Evolutionary conservation across 148 eudicot genomes (phyloP).

Genomic region (Amaranthus palmeri): DNA sequence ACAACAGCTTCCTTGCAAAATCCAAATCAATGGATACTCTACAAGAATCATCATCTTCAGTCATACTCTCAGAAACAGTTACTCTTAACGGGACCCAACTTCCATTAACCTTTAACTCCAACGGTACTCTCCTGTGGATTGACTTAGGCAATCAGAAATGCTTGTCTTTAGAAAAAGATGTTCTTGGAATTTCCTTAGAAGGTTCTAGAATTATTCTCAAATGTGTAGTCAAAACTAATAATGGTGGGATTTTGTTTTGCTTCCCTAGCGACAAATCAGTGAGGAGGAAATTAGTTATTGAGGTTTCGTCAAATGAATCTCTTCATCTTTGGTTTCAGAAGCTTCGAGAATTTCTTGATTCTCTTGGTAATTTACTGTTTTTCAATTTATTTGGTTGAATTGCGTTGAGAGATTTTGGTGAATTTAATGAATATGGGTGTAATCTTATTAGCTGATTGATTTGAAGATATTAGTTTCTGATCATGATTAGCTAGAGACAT

Average conservation of each 20-base stretch:
- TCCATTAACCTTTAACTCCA: slow-evolving; percentile 36
- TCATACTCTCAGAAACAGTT: slow-evolving; percentile 43
- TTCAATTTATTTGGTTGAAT: no score
- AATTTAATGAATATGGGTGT: no score
- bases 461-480: no score
- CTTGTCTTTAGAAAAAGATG: slow-evolving; percentile 54
- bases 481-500: no score
- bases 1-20: no score
- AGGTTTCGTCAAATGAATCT: slow-evolving; percentile 33
- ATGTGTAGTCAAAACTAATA: slow-evolving; percentile 28
- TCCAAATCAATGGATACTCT: slow-evolving; percentile 6
- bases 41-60: background rate
- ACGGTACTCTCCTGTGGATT: slow-evolving; percentile 57
- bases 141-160: slow-evolving; percentile 32
- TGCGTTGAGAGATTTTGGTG: no score
- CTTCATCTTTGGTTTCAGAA: slow-evolving; percentile 38
- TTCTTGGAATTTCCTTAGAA: slow-evolving; percentile 50
- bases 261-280: slow-evolving; percentile 10
- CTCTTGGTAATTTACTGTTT: slow-evolving; percentile 46
- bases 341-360: slow-evolving; percentile 46
- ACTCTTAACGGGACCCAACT: slow-evolving; percentile 37
- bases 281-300: slow-evolving; percentile 53
- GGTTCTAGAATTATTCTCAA: slow-evolving; percentile 49
- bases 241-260: slow-evolving; percentile 34
- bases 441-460: no score